These are phyloP conservation scores for Ceratobasidium papillatum DNA, from an alignment of 1,284 basidiomycete species.

Conservation along the genomic window DNA sequence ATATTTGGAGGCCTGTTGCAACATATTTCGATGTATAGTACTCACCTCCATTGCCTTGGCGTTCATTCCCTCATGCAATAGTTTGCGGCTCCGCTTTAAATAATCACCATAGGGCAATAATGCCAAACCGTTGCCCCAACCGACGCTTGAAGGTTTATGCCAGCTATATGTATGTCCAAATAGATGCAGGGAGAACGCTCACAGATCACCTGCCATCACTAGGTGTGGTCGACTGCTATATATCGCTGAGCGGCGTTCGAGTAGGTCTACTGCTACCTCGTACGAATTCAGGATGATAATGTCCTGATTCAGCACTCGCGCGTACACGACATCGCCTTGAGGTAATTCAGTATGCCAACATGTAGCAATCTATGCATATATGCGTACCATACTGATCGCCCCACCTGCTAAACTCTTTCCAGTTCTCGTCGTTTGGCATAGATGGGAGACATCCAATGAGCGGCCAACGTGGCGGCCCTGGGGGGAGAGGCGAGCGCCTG, in stretches of 20 bases:
- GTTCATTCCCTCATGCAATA: conserved; percentile 32
- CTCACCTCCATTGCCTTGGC: conserved; percentile 16
- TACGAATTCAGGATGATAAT: conserved; percentile 28
- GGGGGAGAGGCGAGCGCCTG: neutral
- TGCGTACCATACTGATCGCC: conserved; percentile 26
- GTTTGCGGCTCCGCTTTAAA: conserved; percentile 1
- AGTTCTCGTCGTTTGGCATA: conserved; percentile 1
- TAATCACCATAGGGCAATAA: conserved; percentile 10
- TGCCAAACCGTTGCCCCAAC: neutral
- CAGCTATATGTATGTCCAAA: neutral
- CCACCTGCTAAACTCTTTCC: conserved; percentile 15
- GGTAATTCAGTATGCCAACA: neutral
- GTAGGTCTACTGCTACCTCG: conserved; percentile 17
- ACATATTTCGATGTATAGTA: neutral
- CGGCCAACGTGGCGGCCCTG: conserved; percentile 1
- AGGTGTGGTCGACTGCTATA: conserved; percentile 19
- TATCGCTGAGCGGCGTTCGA: conserved; percentile 9
- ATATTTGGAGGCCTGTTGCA: neutral
- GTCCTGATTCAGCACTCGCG: conserved; percentile 16
- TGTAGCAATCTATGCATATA: neutral
- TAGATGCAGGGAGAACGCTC: neutral
- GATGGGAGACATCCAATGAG: conserved; percentile 14
- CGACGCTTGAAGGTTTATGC: neutral
- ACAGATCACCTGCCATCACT: conserved; percentile 21
- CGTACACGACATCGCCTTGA: conserved; percentile 27